These are phyloP conservation scores for Stagonosporopsis chrysanthemi DNA, from an alignment of 2,329 filamentous ascomycete species.

Conservation along the genomic window DNA sequence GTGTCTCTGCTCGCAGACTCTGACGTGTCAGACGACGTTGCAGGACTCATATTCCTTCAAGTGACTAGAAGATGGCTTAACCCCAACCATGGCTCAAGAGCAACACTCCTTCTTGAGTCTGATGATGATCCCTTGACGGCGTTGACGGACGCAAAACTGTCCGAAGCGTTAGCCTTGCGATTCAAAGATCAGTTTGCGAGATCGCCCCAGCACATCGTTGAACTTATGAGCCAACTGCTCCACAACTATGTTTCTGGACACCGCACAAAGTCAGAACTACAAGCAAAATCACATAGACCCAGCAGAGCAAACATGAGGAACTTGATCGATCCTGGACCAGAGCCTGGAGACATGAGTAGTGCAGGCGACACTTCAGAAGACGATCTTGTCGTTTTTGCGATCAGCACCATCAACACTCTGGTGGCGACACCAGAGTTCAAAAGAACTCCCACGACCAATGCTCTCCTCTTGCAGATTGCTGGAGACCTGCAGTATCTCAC, in stretches of 20 bases:
- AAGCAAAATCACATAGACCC: conserved; percentile 24
- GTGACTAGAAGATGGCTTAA: conserved; percentile 67
- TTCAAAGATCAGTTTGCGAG: conserved; percentile 69
- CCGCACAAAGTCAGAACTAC: conserved; percentile 52
- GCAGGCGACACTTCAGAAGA: conserved; percentile 36
- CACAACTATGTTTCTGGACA: conserved; percentile 52
- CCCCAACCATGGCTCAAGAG: conserved; percentile 16
- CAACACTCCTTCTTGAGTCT: conserved; percentile 40
- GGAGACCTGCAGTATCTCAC: conserved; percentile 36
- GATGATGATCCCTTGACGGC: conserved; percentile 55
- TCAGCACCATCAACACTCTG: conserved; percentile 51
- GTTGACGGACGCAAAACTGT: conserved; percentile 66
- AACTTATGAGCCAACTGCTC: conserved; percentile 69
- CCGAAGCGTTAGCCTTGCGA: conserved; percentile 70
- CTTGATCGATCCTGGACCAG: conserved; percentile 24
- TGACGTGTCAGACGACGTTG: conserved; percentile 64
- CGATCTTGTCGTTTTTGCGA: conserved; percentile 51
- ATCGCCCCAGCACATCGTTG: conserved; percentile 69
- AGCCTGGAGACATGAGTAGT: background rate
- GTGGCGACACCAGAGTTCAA: conserved; percentile 46
- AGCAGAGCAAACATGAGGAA: conserved; percentile 37
- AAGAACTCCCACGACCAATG: conserved; percentile 33
- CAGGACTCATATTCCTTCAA: conserved; percentile 65
- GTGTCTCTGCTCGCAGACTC: conserved; percentile 54
- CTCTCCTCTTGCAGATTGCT: conserved; percentile 18